A percentile compares a stretch with the other conserved stretches of the same genome.
These are phyloP conservation scores for Ensete glaucum DNA, from an alignment of 176 grass and related monocot species.

Conservation along the genomic window DNA sequence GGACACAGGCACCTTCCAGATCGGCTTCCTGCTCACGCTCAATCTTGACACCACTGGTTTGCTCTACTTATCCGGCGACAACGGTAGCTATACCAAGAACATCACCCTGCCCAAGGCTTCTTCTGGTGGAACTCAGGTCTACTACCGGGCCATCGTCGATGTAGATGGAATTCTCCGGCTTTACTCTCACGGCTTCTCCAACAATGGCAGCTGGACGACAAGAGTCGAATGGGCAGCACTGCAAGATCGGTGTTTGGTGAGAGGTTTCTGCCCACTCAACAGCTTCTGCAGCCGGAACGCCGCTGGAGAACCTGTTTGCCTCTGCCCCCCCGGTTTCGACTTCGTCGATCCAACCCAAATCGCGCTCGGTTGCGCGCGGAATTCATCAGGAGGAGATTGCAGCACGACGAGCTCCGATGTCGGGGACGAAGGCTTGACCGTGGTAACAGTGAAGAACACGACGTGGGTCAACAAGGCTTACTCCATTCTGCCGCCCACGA, in stretches of 20 bases:
- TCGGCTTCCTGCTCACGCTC: conserved; percentile 27
- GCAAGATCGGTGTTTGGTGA: conserved; percentile 19
- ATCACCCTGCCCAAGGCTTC: neutral
- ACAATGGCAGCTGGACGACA: neutral
- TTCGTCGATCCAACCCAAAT: neutral
- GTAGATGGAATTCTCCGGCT: neutral
- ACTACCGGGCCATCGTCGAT: neutral
- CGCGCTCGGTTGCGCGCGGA: conserved; percentile 14
- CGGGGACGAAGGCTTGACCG: conserved; percentile 8
- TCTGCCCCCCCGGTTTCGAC: conserved; percentile 30
- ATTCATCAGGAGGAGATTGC: conserved; percentile 5
- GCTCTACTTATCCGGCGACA: neutral
- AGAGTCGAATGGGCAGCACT: conserved; percentile 6
- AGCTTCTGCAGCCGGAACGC: conserved; percentile 23
- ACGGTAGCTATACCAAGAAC: neutral
- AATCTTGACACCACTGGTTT: neutral
- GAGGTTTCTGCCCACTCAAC: conserved; percentile 29
- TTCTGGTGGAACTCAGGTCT: conserved; percentile 1
- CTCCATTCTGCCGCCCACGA: neutral
- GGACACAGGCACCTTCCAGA: conserved; percentile 27
- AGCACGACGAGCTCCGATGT: neutral
- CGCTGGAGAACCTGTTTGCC: conserved; percentile 20
- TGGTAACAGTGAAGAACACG: conserved; percentile 15
- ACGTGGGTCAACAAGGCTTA: conserved; percentile 26
- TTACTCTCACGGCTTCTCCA: neutral